Percentiles rank a stretch among this genome's conserved stretches.
These are phyloP conservation scores for Dothistroma septosporum DNA, from an alignment of 2,329 filamentous ascomycete genomes.

Conservation along the genomic window DNA sequence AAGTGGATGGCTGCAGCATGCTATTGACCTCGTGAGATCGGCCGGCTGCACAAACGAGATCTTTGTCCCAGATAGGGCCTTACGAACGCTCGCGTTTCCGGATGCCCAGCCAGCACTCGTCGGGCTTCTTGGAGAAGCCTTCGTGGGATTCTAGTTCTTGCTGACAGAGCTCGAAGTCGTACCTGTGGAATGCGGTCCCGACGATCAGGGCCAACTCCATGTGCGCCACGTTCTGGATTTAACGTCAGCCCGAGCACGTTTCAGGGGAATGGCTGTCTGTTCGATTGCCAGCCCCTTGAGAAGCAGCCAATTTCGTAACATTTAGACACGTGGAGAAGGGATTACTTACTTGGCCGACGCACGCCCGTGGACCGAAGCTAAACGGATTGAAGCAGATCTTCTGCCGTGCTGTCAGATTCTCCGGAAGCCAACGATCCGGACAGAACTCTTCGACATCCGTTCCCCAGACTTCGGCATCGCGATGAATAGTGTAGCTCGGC, in stretches of 20 bases:
- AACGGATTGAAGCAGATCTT: slow-evolving; percentile 38
- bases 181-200: slow-evolving; percentile 27
- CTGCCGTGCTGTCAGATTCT: slow-evolving; percentile 31
- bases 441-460: slow-evolving; percentile 33
- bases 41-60: neutral
- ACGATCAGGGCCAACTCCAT: slow-evolving; percentile 37
- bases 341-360: slow-evolving; percentile 28
- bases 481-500: slow-evolving; percentile 37
- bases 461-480: slow-evolving; percentile 35
- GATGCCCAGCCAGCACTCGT: slow-evolving; percentile 23
- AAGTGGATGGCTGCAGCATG: neutral
- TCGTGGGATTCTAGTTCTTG: slow-evolving; percentile 24
- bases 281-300: neutral
- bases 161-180: slow-evolving; percentile 28
- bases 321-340: neutral
- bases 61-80: neutral
- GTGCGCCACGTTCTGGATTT: slow-evolving; percentile 33
- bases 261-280: neutral
- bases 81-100: slow-evolving; percentile 5
- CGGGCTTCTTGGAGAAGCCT: slow-evolving; percentile 29
- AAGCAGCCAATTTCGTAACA: neutral
- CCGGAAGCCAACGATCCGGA: slow-evolving; percentile 35
- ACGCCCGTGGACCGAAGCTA: slow-evolving; percentile 37
- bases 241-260: neutral
- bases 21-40: neutral